Evolutionary conservation across 495 filamentous ascomycete genomes (phyloP).

Genomic region (Tuber aestivum): DNA sequence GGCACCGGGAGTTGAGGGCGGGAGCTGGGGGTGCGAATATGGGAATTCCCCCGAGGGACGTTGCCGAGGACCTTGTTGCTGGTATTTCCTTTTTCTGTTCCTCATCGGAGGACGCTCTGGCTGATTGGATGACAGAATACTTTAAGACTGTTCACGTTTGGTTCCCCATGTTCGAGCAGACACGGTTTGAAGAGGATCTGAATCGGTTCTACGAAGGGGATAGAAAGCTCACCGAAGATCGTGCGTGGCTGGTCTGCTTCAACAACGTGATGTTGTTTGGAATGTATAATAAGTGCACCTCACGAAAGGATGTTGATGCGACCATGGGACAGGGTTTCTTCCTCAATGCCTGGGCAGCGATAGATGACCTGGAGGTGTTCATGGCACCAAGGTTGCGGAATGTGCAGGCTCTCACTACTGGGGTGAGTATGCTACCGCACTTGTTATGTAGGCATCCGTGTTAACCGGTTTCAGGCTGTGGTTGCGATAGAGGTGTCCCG

Average conservation of each 20-base stretch:
- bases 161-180: slow-evolving; percentile 38
- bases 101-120: neutral
- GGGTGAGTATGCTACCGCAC: slow-evolving; percentile 7
- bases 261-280: slow-evolving; percentile 42
- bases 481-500: slow-evolving; percentile 40
- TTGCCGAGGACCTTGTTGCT: slow-evolving; percentile 26
- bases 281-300: slow-evolving; percentile 20
- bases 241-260: slow-evolving; percentile 39
- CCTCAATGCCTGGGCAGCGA: slow-evolving; percentile 37
- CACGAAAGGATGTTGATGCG: slow-evolving; percentile 2
- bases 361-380: slow-evolving; percentile 40
- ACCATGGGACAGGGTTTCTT: slow-evolving; percentile 22
- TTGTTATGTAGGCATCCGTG: neutral
- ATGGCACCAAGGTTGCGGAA: slow-evolving; percentile 33
- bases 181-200: slow-evolving; percentile 25
- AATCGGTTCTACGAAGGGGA: slow-evolving; percentile 31
- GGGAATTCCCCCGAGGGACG: slow-evolving; percentile 27
- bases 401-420: slow-evolving; percentile 38
- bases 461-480: slow-evolving; percentile 20
- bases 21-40: slow-evolving; percentile 34
- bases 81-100: slow-evolving; percentile 8
- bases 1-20: slow-evolving; percentile 31
- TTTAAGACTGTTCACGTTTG: slow-evolving; percentile 36
- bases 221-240: slow-evolving; percentile 25
- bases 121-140: slow-evolving; percentile 27